These are phyloP conservation scores for Chlorella sp. DNA, from an alignment of 139 green algal species.

Conservation along the genomic window DNA sequence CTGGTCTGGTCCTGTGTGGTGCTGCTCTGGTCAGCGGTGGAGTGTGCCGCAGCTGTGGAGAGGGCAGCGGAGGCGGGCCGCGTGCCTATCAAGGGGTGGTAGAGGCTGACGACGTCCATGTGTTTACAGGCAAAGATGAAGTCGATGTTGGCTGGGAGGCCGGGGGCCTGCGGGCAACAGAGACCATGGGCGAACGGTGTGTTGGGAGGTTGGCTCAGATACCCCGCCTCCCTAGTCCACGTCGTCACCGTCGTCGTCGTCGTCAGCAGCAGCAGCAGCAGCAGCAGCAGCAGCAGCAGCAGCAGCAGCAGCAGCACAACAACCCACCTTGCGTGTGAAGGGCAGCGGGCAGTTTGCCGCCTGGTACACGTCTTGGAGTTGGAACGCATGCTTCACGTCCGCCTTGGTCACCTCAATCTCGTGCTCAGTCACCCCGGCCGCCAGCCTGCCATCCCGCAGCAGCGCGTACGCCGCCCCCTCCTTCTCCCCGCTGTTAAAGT, in stretches of 20 bases:
- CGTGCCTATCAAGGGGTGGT: neutral
- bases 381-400: neutral
- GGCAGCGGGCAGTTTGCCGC: neutral
- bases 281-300: neutral
- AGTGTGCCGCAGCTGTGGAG: neutral
- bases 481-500: neutral
- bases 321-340: neutral
- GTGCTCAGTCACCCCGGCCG: neutral
- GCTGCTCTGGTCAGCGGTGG: neutral
- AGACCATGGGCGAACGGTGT: neutral
- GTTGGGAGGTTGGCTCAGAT: neutral
- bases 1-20: neutral
- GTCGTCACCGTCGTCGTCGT: no score
- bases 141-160: neutral
- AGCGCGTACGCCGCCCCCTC: neutral
- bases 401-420: neutral
- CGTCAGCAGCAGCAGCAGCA: neutral
- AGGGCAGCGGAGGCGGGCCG: no score
- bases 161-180: neutral
- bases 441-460: neutral
- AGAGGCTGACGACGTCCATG: neutral
- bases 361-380: neutral
- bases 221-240: neutral
- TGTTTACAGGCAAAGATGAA: neutral
- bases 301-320: neutral